phyloP scores from a whole-genome alignment of 352 stramenopile species.

The Phytophthora macrochlamydospora region DNA sequence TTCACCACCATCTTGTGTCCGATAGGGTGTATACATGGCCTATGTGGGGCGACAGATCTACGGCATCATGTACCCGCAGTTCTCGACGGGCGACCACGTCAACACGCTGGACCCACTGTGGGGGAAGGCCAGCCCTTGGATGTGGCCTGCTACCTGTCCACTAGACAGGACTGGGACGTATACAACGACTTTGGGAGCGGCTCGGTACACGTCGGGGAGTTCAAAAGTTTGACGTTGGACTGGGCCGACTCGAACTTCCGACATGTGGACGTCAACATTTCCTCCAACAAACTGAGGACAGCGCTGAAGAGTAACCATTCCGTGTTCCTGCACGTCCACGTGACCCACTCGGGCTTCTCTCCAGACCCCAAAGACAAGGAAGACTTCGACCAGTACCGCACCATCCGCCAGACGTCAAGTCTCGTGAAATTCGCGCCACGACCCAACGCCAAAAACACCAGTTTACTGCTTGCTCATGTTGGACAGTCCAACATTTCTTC shows the following conservation, averaged over 20 bases:
- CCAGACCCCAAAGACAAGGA: slow-evolving; percentile 37
- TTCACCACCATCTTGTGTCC: not conserved
- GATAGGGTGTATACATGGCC: slow-evolving; percentile 61
- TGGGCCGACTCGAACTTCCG: slow-evolving; percentile 64
- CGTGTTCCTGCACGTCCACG: slow-evolving; percentile 76
- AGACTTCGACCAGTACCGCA: slow-evolving; percentile 59
- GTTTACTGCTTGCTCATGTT: slow-evolving; percentile 41
- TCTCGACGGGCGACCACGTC: slow-evolving; percentile 35
- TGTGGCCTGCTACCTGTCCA: slow-evolving; percentile 67
- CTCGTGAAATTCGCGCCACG: slow-evolving; percentile 59
- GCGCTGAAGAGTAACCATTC: slow-evolving; percentile 55
- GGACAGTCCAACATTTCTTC: slow-evolving; percentile 12
- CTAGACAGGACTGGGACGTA: slow-evolving; percentile 45
- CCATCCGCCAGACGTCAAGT: slow-evolving; percentile 69
- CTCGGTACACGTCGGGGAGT: slow-evolving; percentile 50
- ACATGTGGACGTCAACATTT: slow-evolving; percentile 60
- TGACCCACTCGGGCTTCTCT: slow-evolving; percentile 59
- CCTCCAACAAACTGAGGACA: slow-evolving; percentile 40
- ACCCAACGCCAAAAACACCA: slow-evolving; percentile 70
- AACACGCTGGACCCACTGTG: slow-evolving; percentile 70
- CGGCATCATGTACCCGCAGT: slow-evolving; percentile 74
- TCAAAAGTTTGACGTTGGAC: slow-evolving; percentile 67
- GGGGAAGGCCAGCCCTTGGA: slow-evolving; percentile 62
- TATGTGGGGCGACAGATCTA: slow-evolving; percentile 67
- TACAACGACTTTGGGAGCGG: slow-evolving; percentile 44